Conservation (phyloP, 129 eudicot genomes). For the Flaveria ramosissima region DNA sequence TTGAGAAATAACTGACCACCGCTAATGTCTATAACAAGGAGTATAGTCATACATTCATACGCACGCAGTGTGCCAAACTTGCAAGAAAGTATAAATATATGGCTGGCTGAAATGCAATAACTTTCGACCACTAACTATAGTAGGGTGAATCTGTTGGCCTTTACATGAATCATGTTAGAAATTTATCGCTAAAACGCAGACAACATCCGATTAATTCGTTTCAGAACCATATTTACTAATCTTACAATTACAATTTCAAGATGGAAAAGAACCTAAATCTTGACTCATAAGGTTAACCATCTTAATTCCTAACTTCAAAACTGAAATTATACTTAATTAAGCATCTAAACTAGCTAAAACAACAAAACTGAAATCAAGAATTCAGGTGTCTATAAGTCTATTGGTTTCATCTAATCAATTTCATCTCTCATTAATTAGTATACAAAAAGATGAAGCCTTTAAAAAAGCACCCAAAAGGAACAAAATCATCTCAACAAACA, state of each 20-base stretch:
- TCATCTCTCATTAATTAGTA: background rate
- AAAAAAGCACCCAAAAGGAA: background rate
- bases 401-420: background rate
- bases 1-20: background rate
- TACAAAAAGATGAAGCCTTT: background rate
- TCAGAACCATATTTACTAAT: conserved; percentile 8
- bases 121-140: background rate
- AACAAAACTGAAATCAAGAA: background rate
- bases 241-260: background rate
- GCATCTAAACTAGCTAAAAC: background rate
- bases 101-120: background rate
- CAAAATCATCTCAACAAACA: conserved; percentile 4
- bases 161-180: background rate
- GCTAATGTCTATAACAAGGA: background rate
- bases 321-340: background rate
- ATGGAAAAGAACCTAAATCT: background rate
- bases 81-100: background rate
- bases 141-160: background rate
- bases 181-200: conserved; percentile 1
- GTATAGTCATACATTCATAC: background rate
- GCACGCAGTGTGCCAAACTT: background rate
- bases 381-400: too few relatives aligned
- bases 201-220: background rate
- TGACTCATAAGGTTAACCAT: background rate
- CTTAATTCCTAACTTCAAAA: conserved; percentile 4